Percentiles rank a stretch among this genome's conserved stretches.
phyloP scores from a whole-genome alignment of 768 basidiomycete genomes.

The Lactarius pseudohatsudake region DNA sequence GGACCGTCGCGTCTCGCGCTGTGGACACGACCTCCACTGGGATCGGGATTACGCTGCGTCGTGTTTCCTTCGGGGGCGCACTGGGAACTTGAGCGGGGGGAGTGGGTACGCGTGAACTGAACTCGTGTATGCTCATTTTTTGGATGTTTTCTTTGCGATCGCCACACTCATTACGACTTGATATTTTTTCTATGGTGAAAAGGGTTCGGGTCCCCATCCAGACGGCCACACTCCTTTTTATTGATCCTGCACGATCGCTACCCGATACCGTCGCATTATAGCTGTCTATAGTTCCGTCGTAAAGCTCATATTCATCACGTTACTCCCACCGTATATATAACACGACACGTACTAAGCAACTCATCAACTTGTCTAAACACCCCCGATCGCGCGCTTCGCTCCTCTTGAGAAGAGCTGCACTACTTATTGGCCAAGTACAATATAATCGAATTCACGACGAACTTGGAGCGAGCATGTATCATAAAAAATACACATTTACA shows the following conservation, averaged over 20 bases:
- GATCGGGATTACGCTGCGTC: constrained; percentile 31
- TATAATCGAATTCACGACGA: too few relatives aligned
- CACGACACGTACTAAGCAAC: background rate
- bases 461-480: too few relatives aligned
- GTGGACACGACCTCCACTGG: constrained; percentile 32
- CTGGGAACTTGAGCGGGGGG: constrained; percentile 28
- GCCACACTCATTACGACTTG: background rate
- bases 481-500: too few relatives aligned
- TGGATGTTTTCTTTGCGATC: background rate
- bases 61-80: constrained; percentile 35
- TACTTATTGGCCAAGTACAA: too few relatives aligned
- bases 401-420: too few relatives aligned
- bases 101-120: constrained; percentile 13
- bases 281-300: constrained; percentile 2
- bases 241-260: background rate
- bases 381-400: too few relatives aligned
- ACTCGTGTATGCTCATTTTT: too few relatives aligned
- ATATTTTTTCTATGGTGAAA: too few relatives aligned
- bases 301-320: background rate
- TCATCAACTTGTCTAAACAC: background rate
- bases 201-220: background rate
- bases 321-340: background rate
- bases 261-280: background rate
- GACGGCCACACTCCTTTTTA: background rate
- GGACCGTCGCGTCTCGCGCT: constrained; percentile 33